Evolutionary conservation across 306 rosid species (phyloP), one percentile per base, ranked within the genome.

Genomic region (Malus fusca): DNA sequence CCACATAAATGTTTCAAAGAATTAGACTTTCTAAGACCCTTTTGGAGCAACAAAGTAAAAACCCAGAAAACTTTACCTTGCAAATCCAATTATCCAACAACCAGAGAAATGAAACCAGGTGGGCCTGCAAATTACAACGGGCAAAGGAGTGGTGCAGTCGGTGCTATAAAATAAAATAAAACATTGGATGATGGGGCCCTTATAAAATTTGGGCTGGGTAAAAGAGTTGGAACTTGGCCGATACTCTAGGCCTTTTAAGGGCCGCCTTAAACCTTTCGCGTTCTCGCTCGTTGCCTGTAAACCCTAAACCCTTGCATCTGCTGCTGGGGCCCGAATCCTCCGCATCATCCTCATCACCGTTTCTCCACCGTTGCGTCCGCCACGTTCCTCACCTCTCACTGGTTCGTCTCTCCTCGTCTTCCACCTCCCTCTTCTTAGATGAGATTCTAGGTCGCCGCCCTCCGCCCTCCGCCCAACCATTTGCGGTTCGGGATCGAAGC

Each of bases 1-100:
- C 81, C 75, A 55, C 17, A 37, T 35, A 22, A 66, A 30, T 37
- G 77, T 35, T 35, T 35, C 68, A 23, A 48, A 52, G 70, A 86
- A 46, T 67, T 46, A 75, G 14, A 80, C 40, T 35, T 35, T 35
- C 9, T 25, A 33, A 67, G 11, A 44, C 35, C 44, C 31, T 25
- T 44, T 8, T 17, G 31, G 17, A 26, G 25, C 19, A 7, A 13
- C 22, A 40, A 31, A 59, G 73, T 65, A 71, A 35, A 25, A 72
- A 62, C 74, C 81, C 81, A 76, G 25, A 72, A 79, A 56, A 65
- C 69, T 63, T 72, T 37, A 76, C 83, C 73, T 68, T 31, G 59
- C 72, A 79, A 51, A 72, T 68, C 40, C 40, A 35, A 35, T 35
- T 35, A 35, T 5, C 40, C 21, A 43, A 23, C 64, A 33, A 74